Evolutionary conservation across 2,329 filamentous ascomycete genomes (phyloP), one percentile per base, ranked within the genome.

Genomic region (Zymoseptoria pseudotritici): DNA sequence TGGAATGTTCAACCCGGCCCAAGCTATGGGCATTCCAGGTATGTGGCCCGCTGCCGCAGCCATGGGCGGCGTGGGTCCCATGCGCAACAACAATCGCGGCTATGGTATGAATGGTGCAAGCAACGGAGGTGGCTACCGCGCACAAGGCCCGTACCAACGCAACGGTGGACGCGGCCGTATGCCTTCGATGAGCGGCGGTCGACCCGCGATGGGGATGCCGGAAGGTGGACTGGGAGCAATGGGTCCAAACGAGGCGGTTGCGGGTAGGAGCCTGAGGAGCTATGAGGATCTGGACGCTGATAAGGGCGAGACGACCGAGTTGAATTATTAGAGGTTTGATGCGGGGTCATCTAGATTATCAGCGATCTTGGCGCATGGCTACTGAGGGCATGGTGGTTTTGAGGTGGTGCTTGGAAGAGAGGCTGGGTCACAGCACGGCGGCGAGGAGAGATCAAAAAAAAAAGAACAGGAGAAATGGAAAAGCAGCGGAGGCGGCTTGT

Each of bases 251-350:
- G 92, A 97, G 75, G 93, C 94, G 10, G 91, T 96, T 0, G 90
- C 95, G 67, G 94, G 94, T 4, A 85, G 94, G 59, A 96, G 90
- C 62, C 78, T 99, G 65, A 96, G 96, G 82, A 97, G 91, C 74
- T 99, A 99, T 72, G 95, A 99, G 75, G 94, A 99, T 72, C 80
- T 99, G 22, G 94, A 99, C 77, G 93, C 95, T n/a, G 78, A 77
- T 56, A 65, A 69, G 51, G 76, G 75, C 49, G 74, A 75, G 56
- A 86, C 87, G 50, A 89, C 90, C 26, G 93, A 97, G 77, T 79
- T 97, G 70, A 95, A 97, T 76, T 97, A 97, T 72, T 97, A 82
- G 36, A 46, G 36, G 36, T 46, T 46, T 46, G 36, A 46, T 46
- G 17, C 36, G 11, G 36, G 36, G 36, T 46, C 17, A 46, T 46